Evolutionary conservation across 2,329 filamentous ascomycete species (phyloP).

Genomic region (Thermothelomyces thermophilus): DNA sequence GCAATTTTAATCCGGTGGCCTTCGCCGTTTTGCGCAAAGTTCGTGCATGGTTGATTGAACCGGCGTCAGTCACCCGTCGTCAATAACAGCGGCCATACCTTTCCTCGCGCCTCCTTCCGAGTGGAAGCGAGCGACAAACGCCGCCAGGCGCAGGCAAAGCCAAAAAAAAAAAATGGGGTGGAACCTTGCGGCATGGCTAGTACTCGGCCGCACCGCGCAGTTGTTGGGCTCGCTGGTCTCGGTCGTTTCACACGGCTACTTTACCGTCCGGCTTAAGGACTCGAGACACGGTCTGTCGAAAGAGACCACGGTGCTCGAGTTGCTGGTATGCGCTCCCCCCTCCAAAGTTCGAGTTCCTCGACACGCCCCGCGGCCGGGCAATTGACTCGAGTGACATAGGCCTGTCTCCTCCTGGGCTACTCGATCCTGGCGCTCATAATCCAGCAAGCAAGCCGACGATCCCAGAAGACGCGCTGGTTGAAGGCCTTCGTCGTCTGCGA

Average conservation of each 20-base stretch:
- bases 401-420: constrained; percentile 29
- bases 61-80: neutral
- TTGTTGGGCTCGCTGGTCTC: constrained; percentile 28
- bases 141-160: neutral
- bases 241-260: constrained; percentile 31
- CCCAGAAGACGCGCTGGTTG: constrained; percentile 24
- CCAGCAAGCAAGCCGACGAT: constrained; percentile 27
- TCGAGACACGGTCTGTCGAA: constrained; percentile 25
- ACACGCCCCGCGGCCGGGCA: neutral
- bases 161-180: constrained; percentile 28
- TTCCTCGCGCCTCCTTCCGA: constrained; percentile 9
- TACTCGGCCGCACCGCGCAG: constrained; percentile 30
- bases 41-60: neutral
- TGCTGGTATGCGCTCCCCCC: constrained; percentile 34
- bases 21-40: neutral
- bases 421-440: constrained; percentile 29
- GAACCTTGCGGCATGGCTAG: constrained; percentile 32
- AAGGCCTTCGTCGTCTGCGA: constrained; percentile 29
- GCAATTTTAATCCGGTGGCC: too few relatives aligned
- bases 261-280: constrained; percentile 28
- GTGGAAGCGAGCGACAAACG: constrained; percentile 6
- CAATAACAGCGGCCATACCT: neutral
- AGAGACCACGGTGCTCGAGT: constrained; percentile 29
- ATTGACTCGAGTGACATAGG: constrained; percentile 25
- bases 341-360: neutral